Conservation (phyloP, 163 green algal genomes). For the Chlamydomonas reinhardtii region DNA sequence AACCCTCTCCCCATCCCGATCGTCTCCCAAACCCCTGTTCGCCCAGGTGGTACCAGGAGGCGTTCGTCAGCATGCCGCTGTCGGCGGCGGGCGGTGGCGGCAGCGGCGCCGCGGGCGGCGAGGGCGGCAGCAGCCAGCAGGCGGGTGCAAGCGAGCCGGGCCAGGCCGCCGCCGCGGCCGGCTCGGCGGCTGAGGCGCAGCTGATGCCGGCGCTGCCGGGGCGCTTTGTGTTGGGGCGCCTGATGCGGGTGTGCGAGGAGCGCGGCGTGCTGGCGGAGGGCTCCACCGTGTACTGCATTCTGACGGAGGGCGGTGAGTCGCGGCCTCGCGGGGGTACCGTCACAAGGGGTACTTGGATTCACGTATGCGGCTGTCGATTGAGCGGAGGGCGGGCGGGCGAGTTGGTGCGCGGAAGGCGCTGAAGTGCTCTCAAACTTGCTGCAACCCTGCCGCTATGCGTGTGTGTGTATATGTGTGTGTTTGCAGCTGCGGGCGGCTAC, state of each 20-base stretch:
- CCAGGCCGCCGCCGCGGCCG: neutral
- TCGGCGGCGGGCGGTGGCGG: neutral
- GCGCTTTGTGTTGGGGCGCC: constrained; percentile 6
- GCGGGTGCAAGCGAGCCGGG: too few species aligned
- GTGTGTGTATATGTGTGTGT: too few species aligned
- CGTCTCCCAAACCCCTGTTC: too few species aligned
- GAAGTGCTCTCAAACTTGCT: too few species aligned
- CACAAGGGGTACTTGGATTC: too few species aligned
- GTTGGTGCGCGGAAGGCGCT: neutral
- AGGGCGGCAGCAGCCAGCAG: too few species aligned
- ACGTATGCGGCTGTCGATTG: too few species aligned
- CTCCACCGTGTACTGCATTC: constrained; percentile 26
- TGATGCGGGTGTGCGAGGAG: constrained; percentile 38
- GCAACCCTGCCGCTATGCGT: too few species aligned
- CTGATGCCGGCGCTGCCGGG: constrained; percentile 16
- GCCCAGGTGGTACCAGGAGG: constrained; percentile 37
- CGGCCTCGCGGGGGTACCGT: too few species aligned
- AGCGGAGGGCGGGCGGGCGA: too few species aligned
- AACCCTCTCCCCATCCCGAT: too few species aligned
- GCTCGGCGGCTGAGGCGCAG: neutral
- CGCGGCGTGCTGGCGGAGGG: constrained; percentile 28
- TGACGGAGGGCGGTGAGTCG: neutral
- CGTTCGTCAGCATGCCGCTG: neutral
- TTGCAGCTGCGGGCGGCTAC: constrained; percentile 1
- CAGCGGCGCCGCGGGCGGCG: neutral